Conservation (phyloP, 2,329 filamentous ascomycete species). For the Fusarium sororula region DNA sequence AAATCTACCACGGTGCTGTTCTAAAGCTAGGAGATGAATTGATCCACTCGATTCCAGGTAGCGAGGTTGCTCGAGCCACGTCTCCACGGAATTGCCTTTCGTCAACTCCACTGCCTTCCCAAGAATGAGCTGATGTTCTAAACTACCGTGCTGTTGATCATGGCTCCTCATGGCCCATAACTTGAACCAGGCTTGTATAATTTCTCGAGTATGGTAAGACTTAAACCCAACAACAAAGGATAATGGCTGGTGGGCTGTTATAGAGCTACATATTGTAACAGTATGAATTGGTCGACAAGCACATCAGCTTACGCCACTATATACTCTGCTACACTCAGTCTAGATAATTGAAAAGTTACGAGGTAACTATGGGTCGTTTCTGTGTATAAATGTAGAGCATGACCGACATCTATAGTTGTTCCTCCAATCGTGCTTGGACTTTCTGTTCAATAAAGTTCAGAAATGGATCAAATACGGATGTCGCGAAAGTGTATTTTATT, state of each 20-base stretch:
- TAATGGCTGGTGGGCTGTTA: not conserved
- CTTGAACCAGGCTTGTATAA: rapidly evolving
- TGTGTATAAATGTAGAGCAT: too few species aligned
- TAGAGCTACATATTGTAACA: not conserved
- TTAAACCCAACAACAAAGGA: not conserved
- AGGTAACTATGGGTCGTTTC: not conserved
- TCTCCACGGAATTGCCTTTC: not conserved
- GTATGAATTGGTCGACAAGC: not conserved
- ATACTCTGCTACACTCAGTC: too few species aligned
- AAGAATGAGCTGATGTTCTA: not conserved
- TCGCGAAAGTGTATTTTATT: too few species aligned
- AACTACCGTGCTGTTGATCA: not conserved
- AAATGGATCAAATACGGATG: too few species aligned
- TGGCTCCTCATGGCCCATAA: rapidly evolving
- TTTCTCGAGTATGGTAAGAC: not conserved
- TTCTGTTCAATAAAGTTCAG: too few species aligned
- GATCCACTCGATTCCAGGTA: not conserved
- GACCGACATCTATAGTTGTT: too few species aligned
- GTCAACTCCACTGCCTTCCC: not conserved
- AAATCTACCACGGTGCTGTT: too few species aligned
- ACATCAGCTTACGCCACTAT: too few species aligned
- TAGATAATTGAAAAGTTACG: rapidly evolving
- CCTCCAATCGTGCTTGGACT: too few species aligned
- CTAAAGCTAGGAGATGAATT: not conserved
- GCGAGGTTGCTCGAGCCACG: not conserved